Evolutionary conservation across 2,329 filamentous ascomycete genomes (phyloP).

Genomic region (Neopestalotiopsis sp.): DNA sequence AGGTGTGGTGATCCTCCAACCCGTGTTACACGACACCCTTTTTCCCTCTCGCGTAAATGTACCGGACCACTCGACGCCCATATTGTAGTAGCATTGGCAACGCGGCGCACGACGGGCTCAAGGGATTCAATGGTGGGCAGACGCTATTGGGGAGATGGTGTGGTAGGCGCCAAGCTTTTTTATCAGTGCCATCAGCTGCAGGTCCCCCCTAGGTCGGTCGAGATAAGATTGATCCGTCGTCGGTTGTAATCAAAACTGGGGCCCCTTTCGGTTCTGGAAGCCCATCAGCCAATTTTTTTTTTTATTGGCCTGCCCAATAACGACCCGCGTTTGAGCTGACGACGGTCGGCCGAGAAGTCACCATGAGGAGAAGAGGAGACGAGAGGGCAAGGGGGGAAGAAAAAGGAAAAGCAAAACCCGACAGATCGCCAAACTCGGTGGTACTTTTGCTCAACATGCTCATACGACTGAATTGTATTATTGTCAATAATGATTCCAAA

Average conservation of each 20-base stretch:
- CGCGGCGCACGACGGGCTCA: not conserved
- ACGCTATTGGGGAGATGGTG: not conserved
- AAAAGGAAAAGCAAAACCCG: not conserved
- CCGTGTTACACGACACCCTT: not conserved
- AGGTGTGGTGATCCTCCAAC: not conserved
- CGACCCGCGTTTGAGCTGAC: slow-evolving; percentile 5
- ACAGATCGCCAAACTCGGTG: not conserved
- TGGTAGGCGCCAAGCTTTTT: slow-evolving; percentile 18
- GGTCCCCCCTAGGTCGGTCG: slow-evolving; percentile 2
- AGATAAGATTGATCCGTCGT: slow-evolving; percentile 16
- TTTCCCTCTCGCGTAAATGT: not conserved
- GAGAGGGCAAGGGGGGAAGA: not conserved
- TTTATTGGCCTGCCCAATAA: too few species aligned
- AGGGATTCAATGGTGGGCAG: too few species aligned
- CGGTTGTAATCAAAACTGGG: slow-evolving; percentile 19
- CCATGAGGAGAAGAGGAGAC: not conserved
- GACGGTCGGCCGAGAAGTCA: not conserved
- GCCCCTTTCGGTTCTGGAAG: not conserved
- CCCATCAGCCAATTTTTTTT: not conserved
- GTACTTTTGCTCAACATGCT: not conserved
- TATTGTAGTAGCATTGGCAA: not conserved
- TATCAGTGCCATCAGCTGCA: slow-evolving; percentile 18
- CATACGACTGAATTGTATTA: not conserved
- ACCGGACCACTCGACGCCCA: not conserved
- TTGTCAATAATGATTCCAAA: not conserved